Base-by-base conservation (phyloP, 352 stramenopile genomes). In the Globisporangium nagaii region DNA sequence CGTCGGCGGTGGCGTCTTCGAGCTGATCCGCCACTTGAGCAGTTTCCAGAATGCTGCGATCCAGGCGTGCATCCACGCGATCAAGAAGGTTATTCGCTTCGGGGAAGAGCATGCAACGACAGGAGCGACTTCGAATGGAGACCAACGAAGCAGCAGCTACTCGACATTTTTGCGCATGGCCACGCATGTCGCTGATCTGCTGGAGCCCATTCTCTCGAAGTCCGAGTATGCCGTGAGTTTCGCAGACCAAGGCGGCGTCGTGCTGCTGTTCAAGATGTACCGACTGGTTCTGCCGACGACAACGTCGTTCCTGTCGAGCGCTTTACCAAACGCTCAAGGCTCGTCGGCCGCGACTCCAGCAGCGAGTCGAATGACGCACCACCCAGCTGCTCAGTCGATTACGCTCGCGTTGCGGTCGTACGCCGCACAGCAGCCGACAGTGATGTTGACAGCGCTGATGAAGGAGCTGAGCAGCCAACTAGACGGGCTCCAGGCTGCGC, bases 21-120 rank as follows among this genome's bases (percentile, higher is more conserved):
- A 99, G 68, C 70, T 98, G 22, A 98, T 98, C 90, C 84, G 95
- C 5, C 95, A 98, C 66, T 87, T 97, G 39, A 81, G 89, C 31
- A 82, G 68, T 30, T 84, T 98, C 40, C 89, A 93, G 48, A 77
- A 81, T 34, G 65, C 81, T 31, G 77, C 91, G 8, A 86, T 98
- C 37, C 71, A 89, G 60, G 90, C 92, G 9, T 82, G 96, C 27
- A 78, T 98, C 0, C 65, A 90, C 64, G 87, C 91, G 0, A 73
- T 98, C 37, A 92, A 97, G 55, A 90, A 97, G 40, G 69, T 98
- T 31, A 83, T 90, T 56, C 73, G 96, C 0, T 86, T 88, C 48
- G 72, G 63, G 6, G 77, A 88, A 75, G 80, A 95, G 36, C 68
- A 75, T 28, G 20, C 60, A 39, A 43, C 50, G 20, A n/a, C 7